Evolutionary conservation across 1,284 basidiomycete genomes (phyloP).

Genomic region (Tylopilus sp.): DNA sequence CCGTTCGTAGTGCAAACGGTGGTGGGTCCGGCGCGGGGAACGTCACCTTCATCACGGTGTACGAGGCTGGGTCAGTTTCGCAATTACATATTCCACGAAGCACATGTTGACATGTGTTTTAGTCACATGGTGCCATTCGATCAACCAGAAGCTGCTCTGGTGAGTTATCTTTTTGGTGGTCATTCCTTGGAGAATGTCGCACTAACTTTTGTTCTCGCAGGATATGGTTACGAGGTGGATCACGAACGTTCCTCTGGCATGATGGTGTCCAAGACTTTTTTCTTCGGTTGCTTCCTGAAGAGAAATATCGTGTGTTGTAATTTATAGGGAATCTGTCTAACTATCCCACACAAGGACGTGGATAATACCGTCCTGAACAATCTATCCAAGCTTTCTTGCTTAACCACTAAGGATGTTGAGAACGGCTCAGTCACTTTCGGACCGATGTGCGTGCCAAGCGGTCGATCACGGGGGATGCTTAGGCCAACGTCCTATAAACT

Average conservation of each 20-base stretch:
- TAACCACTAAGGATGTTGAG: too few species aligned
- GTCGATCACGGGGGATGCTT: too few species aligned
- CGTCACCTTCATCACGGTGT: constrained; percentile 70
- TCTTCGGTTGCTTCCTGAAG: neutral
- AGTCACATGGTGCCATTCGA: constrained; percentile 87
- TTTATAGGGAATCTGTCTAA: neutral
- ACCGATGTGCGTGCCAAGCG: too few species aligned
- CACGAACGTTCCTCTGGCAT: constrained; percentile 39
- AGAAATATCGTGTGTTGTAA: neutral
- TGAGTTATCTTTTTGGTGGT: constrained; percentile 35
- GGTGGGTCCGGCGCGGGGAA: constrained; percentile 65
- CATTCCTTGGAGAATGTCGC: neutral
- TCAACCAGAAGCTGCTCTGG: constrained; percentile 75
- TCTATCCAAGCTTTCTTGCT: too few species aligned
- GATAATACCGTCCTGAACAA: neutral
- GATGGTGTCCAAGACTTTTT: neutral
- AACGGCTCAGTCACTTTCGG: too few species aligned
- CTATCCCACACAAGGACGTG: neutral
- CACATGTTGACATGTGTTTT: constrained; percentile 13
- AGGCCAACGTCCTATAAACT: too few species aligned
- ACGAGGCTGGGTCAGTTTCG: constrained; percentile 66
- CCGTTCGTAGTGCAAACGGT: constrained; percentile 63
- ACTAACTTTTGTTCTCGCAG: constrained; percentile 14
- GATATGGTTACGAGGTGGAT: constrained; percentile 42
- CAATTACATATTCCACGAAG: neutral